Evolutionary conservation across 148 eudicot species (phyloP).

Genomic region (Polygonum aviculare): DNA sequence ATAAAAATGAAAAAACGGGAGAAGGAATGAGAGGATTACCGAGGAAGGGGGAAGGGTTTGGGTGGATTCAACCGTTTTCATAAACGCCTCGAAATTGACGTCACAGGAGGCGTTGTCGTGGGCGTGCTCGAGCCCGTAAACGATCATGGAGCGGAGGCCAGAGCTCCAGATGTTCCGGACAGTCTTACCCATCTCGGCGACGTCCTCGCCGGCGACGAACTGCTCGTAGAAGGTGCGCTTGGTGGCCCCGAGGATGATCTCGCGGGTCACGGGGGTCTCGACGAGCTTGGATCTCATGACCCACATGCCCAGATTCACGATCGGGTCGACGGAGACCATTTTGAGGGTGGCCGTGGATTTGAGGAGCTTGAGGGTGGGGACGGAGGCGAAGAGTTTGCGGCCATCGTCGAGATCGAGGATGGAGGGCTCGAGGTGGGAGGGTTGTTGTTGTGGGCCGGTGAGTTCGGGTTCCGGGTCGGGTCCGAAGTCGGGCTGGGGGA

Average conservation of each 20-base stretch:
- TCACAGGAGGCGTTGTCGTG: slow-evolving; percentile 57
- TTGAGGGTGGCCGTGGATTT: slow-evolving; percentile 35
- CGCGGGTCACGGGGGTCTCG: slow-evolving; percentile 22
- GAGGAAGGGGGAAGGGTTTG: slow-evolving; percentile 40
- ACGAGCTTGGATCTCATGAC: slow-evolving; percentile 59
- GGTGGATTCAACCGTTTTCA: slow-evolving; percentile 45
- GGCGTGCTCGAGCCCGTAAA: slow-evolving; percentile 82
- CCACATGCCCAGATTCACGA: slow-evolving; percentile 62
- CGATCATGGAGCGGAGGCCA: slow-evolving; percentile 62
- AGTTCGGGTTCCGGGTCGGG: neutral
- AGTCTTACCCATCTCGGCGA: slow-evolving; percentile 35
- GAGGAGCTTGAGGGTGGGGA: slow-evolving; percentile 39
- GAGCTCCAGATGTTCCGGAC: slow-evolving; percentile 33
- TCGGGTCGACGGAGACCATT: slow-evolving; percentile 39
- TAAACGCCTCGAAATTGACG: slow-evolving; percentile 33
- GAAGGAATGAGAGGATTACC: slow-evolving; percentile 28
- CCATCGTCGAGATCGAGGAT: slow-evolving; percentile 37
- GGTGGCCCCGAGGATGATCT: slow-evolving; percentile 24
- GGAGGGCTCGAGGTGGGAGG: neutral
- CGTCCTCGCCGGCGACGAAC: slow-evolving; percentile 60
- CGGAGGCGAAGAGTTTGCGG: slow-evolving; percentile 32
- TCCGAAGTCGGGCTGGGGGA: slow-evolving; percentile 18
- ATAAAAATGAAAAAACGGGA: neutral
- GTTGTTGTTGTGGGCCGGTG: neutral
- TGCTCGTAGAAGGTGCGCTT: slow-evolving; percentile 63